phyloP scores from a whole-genome alignment of 228 moss, liverwort and hornwort species.

The Sphagnum magellanicum region DNA sequence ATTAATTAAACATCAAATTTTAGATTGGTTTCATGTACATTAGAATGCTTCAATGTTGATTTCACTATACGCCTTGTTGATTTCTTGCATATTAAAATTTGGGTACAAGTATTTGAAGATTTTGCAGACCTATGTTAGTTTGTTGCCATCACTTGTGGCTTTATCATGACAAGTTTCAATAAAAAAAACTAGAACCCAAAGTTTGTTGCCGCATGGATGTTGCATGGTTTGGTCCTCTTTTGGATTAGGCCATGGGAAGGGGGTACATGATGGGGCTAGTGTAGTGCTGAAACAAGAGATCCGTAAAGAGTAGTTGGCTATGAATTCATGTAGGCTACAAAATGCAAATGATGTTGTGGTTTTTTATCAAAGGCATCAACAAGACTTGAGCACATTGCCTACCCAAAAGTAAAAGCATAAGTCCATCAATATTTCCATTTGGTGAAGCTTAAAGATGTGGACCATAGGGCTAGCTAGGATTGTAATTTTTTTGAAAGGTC shows the following conservation, averaged over 20 bases:
- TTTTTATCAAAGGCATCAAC: neutral
- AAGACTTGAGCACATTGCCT: neutral
- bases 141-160: neutral
- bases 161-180: neutral
- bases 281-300: neutral
- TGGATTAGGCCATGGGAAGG: neutral
- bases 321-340: neutral
- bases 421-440: neutral
- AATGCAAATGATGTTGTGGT: neutral
- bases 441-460: neutral
- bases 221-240: neutral
- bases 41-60: too few relatives aligned
- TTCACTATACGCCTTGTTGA: too few relatives aligned
- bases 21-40: neutral
- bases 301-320: neutral
- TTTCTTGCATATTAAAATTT: neutral
- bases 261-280: neutral
- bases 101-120: neutral
- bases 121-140: neutral
- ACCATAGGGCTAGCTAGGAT: neutral
- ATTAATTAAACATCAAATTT: neutral
- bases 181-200: neutral
- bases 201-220: neutral
- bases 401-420: neutral
- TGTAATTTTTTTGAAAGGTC: neutral